Evolutionary conservation across 2,329 filamentous ascomycete species (phyloP).

Genomic region (Paecilomyces dactylethromorphus): DNA sequence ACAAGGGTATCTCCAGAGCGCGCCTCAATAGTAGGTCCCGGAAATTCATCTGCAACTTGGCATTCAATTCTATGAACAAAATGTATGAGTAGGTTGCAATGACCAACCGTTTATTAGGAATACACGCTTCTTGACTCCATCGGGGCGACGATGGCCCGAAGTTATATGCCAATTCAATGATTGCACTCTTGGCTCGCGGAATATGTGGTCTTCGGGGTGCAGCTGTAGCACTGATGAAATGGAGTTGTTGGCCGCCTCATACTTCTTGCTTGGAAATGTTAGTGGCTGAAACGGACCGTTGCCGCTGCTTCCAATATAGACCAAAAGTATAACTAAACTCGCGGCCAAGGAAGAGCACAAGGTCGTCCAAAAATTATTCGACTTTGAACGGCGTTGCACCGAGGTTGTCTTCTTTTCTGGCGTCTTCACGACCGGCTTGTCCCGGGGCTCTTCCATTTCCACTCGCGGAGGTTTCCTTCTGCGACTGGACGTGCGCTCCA

Average conservation of each 20-base stretch:
- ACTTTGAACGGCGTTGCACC: background rate
- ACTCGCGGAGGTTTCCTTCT: conserved; percentile 6
- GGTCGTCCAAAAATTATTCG: conserved; percentile 3
- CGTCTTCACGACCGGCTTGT: background rate
- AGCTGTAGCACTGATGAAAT: conserved; percentile 21
- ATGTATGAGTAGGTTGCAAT: background rate
- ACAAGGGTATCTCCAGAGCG: conserved; percentile 41
- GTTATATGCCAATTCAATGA: conserved; percentile 38
- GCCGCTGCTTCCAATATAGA: background rate
- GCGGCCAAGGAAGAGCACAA: conserved; percentile 10
- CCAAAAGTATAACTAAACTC: conserved; percentile 8
- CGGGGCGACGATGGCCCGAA: conserved; percentile 32
- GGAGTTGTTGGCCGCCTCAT: conserved; percentile 1
- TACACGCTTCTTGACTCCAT: conserved; percentile 46
- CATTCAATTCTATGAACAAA: background rate
- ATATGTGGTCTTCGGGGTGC: conserved; percentile 38
- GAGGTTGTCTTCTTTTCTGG: background rate
- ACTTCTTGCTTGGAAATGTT: background rate
- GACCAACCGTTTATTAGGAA: conserved; percentile 44
- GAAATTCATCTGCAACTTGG: conserved; percentile 31
- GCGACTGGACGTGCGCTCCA: conserved; percentile 14
- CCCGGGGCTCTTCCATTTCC: conserved; percentile 4
- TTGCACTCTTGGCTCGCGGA: conserved; percentile 27
- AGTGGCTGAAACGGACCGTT: background rate
- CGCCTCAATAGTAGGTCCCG: conserved; percentile 45